Conservation (phyloP, 495 filamentous ascomycete genomes). For the Paragyromitra xinjiangensis region DNA sequence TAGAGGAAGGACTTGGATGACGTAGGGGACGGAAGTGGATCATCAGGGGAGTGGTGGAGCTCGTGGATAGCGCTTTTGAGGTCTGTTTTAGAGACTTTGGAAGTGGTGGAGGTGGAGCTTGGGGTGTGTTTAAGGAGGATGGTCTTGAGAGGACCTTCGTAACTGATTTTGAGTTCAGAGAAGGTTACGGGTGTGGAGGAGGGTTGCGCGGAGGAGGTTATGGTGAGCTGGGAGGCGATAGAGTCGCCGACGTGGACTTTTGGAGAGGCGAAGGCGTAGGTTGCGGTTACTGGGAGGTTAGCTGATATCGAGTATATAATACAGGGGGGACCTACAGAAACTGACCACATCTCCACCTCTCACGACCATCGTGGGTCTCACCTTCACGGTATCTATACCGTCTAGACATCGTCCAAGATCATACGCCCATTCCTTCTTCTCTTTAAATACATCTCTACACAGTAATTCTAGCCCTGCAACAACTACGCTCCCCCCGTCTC, state of each 20-base stretch:
- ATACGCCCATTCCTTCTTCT: constrained; percentile 71
- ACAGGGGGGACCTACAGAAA: constrained; percentile 65
- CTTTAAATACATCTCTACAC: constrained; percentile 68
- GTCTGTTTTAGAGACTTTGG: constrained; percentile 42
- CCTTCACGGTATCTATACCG: constrained; percentile 62
- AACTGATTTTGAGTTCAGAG: constrained; percentile 70
- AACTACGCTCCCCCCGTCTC: constrained; percentile 72
- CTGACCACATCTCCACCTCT: constrained; percentile 73
- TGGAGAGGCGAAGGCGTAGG: constrained; percentile 75
- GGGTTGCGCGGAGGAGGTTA: constrained; percentile 74
- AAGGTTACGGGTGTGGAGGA: constrained; percentile 72
- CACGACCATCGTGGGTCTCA: constrained; percentile 72
- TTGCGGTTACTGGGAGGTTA: constrained; percentile 66
- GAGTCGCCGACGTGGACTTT: constrained; percentile 87
- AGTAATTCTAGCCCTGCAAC: constrained; percentile 87
- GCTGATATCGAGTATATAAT: constrained; percentile 8
- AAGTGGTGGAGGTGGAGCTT: constrained; percentile 9
- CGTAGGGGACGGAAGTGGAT: constrained; percentile 60
- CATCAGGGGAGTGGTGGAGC: constrained; percentile 28
- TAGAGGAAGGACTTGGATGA: constrained; percentile 58
- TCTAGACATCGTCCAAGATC: constrained; percentile 76
- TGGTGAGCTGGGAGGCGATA: constrained; percentile 73
- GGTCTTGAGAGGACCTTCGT: constrained; percentile 73
- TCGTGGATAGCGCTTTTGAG: constrained; percentile 50
- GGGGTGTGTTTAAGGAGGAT: constrained; percentile 62